These are phyloP conservation scores for Eutrema yunnanense DNA, from an alignment of 345 rosid species.

Conservation along the genomic window DNA sequence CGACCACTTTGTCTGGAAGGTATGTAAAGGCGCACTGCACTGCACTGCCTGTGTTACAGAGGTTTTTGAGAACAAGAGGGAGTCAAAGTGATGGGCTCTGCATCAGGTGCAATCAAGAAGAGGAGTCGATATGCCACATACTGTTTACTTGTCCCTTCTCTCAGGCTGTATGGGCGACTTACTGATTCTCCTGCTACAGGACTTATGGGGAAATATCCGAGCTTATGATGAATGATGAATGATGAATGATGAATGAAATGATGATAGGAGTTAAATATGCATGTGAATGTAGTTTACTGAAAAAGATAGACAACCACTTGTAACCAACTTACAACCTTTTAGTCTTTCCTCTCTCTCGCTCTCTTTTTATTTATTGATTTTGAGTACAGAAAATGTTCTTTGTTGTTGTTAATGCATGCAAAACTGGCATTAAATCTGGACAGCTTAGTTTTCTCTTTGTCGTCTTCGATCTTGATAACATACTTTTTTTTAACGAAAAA, in stretches of 20 bases:
- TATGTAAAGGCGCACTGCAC: no score
- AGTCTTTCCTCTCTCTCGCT: not conserved
- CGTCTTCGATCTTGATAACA: not conserved
- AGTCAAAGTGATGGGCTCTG: no score
- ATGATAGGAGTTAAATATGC: slow-evolving; percentile 2
- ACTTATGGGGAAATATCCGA: not conserved
- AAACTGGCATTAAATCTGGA: not conserved
- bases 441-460: not conserved
- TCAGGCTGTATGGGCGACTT: no score
- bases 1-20: no score
- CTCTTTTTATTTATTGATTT: not conserved
- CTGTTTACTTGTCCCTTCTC: no score
- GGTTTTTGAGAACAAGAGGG: no score
- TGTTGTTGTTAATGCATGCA: not conserved
- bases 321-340: not conserved
- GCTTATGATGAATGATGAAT: not conserved
- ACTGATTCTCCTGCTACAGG: no score
- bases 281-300: slow-evolving; percentile 21
- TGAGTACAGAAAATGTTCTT: not conserved
- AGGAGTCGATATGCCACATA: no score
- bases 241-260: not conserved
- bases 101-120: no score
- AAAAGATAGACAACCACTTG: slow-evolving; percentile 10
- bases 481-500: not conserved
- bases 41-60: no score